Evolutionary conservation across 352 stramenopile species (phyloP).

Genomic region (Achlya hypogyna): DNA sequence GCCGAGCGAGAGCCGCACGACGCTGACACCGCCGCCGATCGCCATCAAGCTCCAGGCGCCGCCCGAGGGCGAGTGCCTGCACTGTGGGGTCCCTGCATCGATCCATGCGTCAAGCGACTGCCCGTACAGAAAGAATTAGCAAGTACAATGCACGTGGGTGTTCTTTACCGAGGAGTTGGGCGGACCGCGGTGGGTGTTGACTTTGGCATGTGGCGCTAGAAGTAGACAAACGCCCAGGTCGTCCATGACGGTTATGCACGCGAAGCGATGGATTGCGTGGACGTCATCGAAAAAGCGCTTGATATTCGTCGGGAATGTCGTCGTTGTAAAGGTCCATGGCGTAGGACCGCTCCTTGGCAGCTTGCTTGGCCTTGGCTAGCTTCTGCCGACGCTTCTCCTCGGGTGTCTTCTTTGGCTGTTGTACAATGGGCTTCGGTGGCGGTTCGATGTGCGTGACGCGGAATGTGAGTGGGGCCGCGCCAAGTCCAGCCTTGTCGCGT

Average conservation of each 20-base stretch:
- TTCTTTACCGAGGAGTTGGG: too few relatives aligned
- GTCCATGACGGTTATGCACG: too few relatives aligned
- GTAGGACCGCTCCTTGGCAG: neutral
- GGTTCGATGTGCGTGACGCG: neutral
- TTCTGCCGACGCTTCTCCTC: neutral
- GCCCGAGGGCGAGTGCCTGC: slow-evolving; percentile 32
- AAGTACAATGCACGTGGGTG: too few relatives aligned
- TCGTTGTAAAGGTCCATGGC: neutral
- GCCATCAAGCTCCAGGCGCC: neutral
- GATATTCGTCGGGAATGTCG: neutral
- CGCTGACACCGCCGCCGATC: slow-evolving; percentile 3
- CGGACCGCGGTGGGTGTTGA: too few relatives aligned
- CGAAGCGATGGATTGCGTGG: too few relatives aligned
- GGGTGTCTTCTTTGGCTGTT: neutral
- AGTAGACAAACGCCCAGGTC: too few relatives aligned
- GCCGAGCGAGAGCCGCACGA: slow-evolving; percentile 34
- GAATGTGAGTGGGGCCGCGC: neutral
- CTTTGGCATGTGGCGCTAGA: too few relatives aligned
- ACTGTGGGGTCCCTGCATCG: slow-evolving; percentile 38
- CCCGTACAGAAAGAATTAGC: slow-evolving; percentile 41
- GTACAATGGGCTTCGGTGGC: neutral
- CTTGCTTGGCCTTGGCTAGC: neutral
- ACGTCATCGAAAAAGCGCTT: neutral
- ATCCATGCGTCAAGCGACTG: slow-evolving; percentile 40
- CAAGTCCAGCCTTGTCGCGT: neutral